Conservation (phyloP, 495 filamentous ascomycete genomes). For the Neurospora tetraspora region DNA sequence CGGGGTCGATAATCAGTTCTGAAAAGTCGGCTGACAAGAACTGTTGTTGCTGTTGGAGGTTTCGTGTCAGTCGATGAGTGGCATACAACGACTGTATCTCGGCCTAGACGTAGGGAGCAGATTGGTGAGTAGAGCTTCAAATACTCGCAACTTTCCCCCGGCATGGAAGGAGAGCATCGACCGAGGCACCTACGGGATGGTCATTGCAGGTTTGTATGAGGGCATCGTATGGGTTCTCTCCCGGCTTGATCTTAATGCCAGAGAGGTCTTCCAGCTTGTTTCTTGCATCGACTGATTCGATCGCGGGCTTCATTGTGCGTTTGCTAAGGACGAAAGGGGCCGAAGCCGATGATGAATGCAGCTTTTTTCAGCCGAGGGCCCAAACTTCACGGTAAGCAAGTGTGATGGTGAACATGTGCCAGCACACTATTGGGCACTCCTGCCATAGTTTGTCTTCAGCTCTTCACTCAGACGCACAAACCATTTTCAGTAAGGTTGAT, state of each 20-base stretch:
- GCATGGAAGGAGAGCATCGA: constrained; percentile 4
- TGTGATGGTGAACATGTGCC: background rate
- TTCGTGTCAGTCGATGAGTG: constrained; percentile 61
- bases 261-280: constrained; percentile 51
- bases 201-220: constrained; percentile 54
- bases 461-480: background rate
- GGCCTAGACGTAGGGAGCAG: constrained; percentile 30
- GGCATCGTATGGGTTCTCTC: constrained; percentile 66
- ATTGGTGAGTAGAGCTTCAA: background rate
- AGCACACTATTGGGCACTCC: background rate
- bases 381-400: background rate
- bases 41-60: constrained; percentile 56
- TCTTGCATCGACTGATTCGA: constrained; percentile 32
- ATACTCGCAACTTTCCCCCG: background rate
- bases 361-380: background rate
- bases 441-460: background rate
- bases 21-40: constrained; percentile 58
- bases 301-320: constrained; percentile 21
- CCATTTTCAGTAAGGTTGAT: background rate
- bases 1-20: constrained; percentile 64
- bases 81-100: constrained; percentile 65
- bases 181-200: constrained; percentile 40
- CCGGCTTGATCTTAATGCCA: constrained; percentile 34
- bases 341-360: background rate
- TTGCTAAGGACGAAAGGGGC: background rate